A percentile compares a stretch with the other conserved stretches of the same genome.
Conservation (phyloP, 257 asterid genomes). For the Nemophila menziesii region DNA sequence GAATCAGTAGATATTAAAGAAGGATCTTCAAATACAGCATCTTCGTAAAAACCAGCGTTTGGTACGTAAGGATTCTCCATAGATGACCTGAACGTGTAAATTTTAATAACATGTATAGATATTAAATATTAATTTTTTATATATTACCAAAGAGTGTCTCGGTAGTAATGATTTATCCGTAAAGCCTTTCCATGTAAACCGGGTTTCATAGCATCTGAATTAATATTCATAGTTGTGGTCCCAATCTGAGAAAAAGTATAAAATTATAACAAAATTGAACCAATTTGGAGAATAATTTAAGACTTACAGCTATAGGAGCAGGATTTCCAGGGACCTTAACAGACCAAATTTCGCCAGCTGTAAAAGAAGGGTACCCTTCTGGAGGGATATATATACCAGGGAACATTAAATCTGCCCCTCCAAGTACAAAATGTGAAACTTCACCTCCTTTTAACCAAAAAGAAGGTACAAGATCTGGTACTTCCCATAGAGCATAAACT, state of each 20-base stretch:
- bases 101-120: slow-evolving; percentile 10
- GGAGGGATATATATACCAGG: slow-evolving; percentile 70
- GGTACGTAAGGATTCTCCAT: slow-evolving; percentile 71
- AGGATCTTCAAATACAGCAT: slow-evolving; percentile 81
- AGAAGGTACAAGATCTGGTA: slow-evolving; percentile 75
- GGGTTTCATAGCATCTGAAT: slow-evolving; percentile 71
- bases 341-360: slow-evolving; percentile 78
- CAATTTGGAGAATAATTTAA: slow-evolving; percentile 4
- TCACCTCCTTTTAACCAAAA: slow-evolving; percentile 87
- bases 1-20: slow-evolving; percentile 36
- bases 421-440: slow-evolving; percentile 74
- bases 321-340: slow-evolving; percentile 93
- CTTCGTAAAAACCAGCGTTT: slow-evolving; percentile 82
- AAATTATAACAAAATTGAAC: not conserved
- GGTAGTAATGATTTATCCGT: slow-evolving; percentile 59
- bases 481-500: slow-evolving; percentile 97
- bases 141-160: slow-evolving; percentile 92
- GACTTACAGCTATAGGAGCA: slow-evolving; percentile 88
- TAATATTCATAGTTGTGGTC: slow-evolving; percentile 64
- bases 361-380: slow-evolving; percentile 77
- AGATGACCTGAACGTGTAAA: slow-evolving; percentile 54
- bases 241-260: slow-evolving; percentile 60
- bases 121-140: too few relatives aligned
- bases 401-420: slow-evolving; percentile 98
- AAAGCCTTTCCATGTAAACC: slow-evolving; percentile 91